Evolutionary conservation across 805 yeast species (phyloP).

Genomic region (Candida nemodendra): DNA sequence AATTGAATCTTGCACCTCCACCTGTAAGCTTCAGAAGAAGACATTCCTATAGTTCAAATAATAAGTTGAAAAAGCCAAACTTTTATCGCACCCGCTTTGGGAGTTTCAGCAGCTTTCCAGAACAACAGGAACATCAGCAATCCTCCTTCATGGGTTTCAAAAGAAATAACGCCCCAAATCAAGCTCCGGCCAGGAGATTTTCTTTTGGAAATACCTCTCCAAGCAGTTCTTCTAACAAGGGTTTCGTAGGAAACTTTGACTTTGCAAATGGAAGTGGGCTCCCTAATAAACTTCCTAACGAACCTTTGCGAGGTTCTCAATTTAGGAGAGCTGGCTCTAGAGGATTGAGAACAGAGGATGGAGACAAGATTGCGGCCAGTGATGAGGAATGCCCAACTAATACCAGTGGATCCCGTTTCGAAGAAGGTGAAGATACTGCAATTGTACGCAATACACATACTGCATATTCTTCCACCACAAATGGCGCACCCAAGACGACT

Average conservation of each 20-base stretch:
- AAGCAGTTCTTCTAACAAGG: slow-evolving; percentile 12
- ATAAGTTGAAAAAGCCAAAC: slow-evolving; percentile 13
- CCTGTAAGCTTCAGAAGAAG: slow-evolving; percentile 63
- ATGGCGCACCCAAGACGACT: slow-evolving; percentile 28
- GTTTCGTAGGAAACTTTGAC: slow-evolving; percentile 17
- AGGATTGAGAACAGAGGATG: slow-evolving; percentile 12
- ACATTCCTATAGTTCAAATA: slow-evolving; percentile 24
- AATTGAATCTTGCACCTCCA: slow-evolving; percentile 66
- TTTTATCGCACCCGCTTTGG: slow-evolving; percentile 19
- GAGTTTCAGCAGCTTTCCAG: slow-evolving; percentile 17
- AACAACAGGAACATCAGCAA: slow-evolving; percentile 13
- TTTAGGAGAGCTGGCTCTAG: slow-evolving; percentile 7
- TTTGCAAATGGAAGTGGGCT: slow-evolving; percentile 10
- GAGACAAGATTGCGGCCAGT: slow-evolving; percentile 11
- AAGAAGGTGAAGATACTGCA: slow-evolving; percentile 24
- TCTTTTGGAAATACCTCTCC: slow-evolving; percentile 19
- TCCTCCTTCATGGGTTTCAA: slow-evolving; percentile 10
- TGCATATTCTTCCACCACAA: slow-evolving; percentile 25
- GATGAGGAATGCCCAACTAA: slow-evolving; percentile 15
- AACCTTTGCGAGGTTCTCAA: slow-evolving; percentile 5
- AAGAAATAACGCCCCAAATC: slow-evolving; percentile 8
- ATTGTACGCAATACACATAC: slow-evolving; percentile 25
- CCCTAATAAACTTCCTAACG: slow-evolving; percentile 5
- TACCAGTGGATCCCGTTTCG: slow-evolving; percentile 6
- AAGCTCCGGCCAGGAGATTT: slow-evolving; percentile 18